Evolutionary conservation across 495 filamentous ascomycete genomes (phyloP).

Genomic region (Friedmanniomyces simplex): DNA sequence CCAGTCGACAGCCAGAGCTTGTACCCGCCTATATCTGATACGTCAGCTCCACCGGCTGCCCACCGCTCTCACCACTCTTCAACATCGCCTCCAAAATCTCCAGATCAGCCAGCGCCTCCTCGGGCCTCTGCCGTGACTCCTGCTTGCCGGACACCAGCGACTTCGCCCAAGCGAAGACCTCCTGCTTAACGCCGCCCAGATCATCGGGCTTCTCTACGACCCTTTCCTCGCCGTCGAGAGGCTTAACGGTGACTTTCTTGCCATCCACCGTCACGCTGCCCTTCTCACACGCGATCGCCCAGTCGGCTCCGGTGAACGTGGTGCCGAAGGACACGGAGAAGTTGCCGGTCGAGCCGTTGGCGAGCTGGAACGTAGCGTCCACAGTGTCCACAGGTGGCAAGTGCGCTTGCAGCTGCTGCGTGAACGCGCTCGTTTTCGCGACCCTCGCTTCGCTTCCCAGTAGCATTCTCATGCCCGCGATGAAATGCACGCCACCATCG

Average conservation of each 20-base stretch:
- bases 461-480: slow-evolving; percentile 52
- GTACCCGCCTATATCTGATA: slow-evolving; percentile 6
- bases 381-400: slow-evolving; percentile 69
- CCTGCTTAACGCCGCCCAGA: slow-evolving; percentile 52
- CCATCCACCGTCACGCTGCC: slow-evolving; percentile 36
- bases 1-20: not conserved
- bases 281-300: slow-evolving; percentile 40
- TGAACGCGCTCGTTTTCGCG: slow-evolving; percentile 47
- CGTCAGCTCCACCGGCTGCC: slow-evolving; percentile 33
- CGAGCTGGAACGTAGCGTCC: slow-evolving; percentile 50
- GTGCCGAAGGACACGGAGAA: slow-evolving; percentile 58
- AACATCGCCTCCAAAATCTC: slow-evolving; percentile 54
- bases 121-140: slow-evolving; percentile 48
- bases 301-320: slow-evolving; percentile 44
- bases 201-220: slow-evolving; percentile 35
- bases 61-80: slow-evolving; percentile 48
- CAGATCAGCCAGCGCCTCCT: slow-evolving; percentile 60
- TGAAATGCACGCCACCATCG: slow-evolving; percentile 66
- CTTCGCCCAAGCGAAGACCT: slow-evolving; percentile 57
- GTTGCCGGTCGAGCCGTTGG: slow-evolving; percentile 51
- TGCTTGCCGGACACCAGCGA: slow-evolving; percentile 39
- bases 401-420: slow-evolving; percentile 46
- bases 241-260: slow-evolving; percentile 39
- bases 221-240: slow-evolving; percentile 24
- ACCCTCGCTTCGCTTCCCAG: slow-evolving; percentile 41